These are phyloP conservation scores for Trichoderma oligosporum DNA, from an alignment of 2,329 filamentous ascomycete genomes.

Conservation along the genomic window DNA sequence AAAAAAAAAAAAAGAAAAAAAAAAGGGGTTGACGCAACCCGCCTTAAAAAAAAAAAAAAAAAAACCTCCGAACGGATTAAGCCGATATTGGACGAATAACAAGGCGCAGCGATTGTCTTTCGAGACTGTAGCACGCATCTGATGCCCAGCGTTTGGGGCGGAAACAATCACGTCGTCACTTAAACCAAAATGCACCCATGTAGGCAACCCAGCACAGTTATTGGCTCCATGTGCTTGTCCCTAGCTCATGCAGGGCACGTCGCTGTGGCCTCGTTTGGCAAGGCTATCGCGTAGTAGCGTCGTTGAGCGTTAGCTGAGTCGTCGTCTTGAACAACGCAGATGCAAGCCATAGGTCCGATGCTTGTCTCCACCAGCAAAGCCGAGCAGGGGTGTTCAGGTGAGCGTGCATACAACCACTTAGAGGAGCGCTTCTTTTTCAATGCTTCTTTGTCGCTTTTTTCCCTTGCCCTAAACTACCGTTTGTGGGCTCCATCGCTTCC, in stretches of 20 bases:
- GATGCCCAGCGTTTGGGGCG: background rate
- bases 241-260: conserved; percentile 19
- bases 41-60: background rate
- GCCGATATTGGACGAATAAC: background rate
- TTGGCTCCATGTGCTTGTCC: conserved; percentile 4
- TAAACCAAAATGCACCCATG: background rate
- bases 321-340: conserved; percentile 5
- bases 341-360: conserved; percentile 20
- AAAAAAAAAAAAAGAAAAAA: background rate
- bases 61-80: background rate
- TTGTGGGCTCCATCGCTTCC: conserved; percentile 8
- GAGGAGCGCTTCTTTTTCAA: background rate
- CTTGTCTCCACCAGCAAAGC: background rate
- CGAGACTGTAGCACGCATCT: background rate
- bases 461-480: background rate
- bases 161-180: conserved; percentile 8
- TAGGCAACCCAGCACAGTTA: background rate
- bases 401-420: conserved; percentile 4
- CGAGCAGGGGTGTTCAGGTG: conserved; percentile 8
- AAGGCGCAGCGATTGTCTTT: conserved; percentile 12
- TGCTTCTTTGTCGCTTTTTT: background rate
- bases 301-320: conserved; percentile 19
- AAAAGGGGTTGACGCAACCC: too few relatives aligned
- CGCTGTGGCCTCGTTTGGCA: conserved; percentile 18
- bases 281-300: conserved; percentile 20